Evolutionary conservation across 352 stramenopile genomes (phyloP).

Genomic region (Phytopythium kandeliae): DNA sequence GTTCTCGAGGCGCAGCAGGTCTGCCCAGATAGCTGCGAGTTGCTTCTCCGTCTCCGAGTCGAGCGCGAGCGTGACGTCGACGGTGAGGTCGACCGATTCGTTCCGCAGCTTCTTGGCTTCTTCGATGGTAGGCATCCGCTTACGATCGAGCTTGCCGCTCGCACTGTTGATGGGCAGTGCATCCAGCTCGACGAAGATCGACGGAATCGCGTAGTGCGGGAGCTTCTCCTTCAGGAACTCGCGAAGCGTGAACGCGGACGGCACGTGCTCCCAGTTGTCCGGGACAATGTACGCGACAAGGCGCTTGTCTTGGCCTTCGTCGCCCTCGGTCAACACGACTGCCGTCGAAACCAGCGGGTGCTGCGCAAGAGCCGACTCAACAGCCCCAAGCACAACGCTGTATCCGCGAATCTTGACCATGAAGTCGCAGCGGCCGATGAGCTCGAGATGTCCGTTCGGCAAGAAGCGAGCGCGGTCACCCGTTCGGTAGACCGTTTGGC

Average conservation of each 20-base stretch:
- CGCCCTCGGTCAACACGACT: constrained; percentile 88
- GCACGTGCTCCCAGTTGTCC: constrained; percentile 61
- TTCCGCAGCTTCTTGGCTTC: constrained; percentile 60
- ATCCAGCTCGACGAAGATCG: constrained; percentile 75
- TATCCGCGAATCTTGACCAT: constrained; percentile 97
- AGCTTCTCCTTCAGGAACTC: constrained; percentile 71
- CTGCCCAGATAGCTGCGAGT: constrained; percentile 56
- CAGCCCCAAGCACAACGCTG: constrained; percentile 89
- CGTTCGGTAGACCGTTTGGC: constrained; percentile 88
- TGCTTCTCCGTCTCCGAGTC: constrained; percentile 56
- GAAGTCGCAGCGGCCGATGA: constrained; percentile 92
- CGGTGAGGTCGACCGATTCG: constrained; percentile 68
- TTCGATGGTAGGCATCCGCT: constrained; percentile 75
- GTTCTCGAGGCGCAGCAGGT: constrained; percentile 59
- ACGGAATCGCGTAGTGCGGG: constrained; percentile 80
- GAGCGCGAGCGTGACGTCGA: constrained; percentile 30
- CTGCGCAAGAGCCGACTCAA: constrained; percentile 87
- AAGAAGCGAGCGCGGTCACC: constrained; percentile 90
- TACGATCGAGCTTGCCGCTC: constrained; percentile 88
- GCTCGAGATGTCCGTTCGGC: constrained; percentile 87
- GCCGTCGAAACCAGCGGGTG: constrained; percentile 80
- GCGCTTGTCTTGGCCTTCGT: constrained; percentile 83
- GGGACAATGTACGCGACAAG: constrained; percentile 91
- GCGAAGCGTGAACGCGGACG: constrained; percentile 54
- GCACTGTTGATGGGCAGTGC: constrained; percentile 83